Conservation (phyloP, 306 rosid species). For the peach (Prunus persica) region DNA sequence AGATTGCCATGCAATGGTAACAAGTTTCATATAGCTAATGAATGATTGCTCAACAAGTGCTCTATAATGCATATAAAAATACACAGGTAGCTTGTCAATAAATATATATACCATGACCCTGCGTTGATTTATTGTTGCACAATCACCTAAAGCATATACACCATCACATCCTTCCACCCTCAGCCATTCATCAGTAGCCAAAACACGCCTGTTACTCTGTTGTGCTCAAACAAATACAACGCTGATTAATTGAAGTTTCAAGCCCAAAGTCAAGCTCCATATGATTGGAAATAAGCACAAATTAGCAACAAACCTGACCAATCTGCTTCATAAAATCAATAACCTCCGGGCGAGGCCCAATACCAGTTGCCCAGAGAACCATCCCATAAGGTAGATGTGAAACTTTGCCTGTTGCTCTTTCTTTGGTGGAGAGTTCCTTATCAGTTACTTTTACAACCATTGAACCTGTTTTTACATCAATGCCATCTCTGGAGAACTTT, state of each 20-base stretch:
- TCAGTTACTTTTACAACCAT: conserved; percentile 60
- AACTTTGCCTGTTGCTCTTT: conserved; percentile 54
- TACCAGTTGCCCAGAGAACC: conserved; percentile 83
- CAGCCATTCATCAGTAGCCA: conserved; percentile 75
- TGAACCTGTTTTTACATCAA: conserved; percentile 70
- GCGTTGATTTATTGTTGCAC: conserved; percentile 72
- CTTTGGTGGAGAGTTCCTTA: conserved; percentile 59
- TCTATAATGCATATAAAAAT: background rate
- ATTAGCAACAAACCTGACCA: conserved; percentile 56
- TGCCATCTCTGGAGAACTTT: conserved; percentile 71
- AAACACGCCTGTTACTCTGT: conserved; percentile 55
- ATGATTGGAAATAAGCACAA: background rate
- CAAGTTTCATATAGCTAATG: background rate
- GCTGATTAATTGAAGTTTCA: background rate
- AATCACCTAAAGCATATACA: conserved; percentile 71
- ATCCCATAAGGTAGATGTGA: conserved; percentile 63
- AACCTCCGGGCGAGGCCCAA: conserved; percentile 65
- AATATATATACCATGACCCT: conserved; percentile 60
- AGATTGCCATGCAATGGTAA: background rate
- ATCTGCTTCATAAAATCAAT: conserved; percentile 73
- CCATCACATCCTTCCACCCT: conserved; percentile 62
- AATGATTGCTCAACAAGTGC: background rate
- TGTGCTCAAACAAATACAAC: conserved; percentile 26
- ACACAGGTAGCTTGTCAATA: background rate
- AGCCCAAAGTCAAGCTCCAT: background rate